These are phyloP conservation scores for Lepraria neglecta DNA, from an alignment of 495 filamentous ascomycete species.

Conservation along the genomic window DNA sequence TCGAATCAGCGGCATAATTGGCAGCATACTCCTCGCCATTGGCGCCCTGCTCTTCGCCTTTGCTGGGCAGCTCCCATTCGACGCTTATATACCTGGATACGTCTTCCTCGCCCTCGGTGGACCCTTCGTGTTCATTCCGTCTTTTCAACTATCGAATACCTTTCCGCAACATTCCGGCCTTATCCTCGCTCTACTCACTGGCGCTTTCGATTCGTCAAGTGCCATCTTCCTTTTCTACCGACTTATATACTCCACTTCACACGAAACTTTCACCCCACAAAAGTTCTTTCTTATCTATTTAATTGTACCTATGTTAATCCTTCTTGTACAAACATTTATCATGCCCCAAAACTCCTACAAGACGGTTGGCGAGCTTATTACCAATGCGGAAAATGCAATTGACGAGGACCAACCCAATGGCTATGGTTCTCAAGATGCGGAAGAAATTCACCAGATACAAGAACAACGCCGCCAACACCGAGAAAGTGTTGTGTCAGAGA, in stretches of 20 bases:
- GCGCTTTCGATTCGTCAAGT: slow-evolving; percentile 65
- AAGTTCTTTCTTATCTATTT: slow-evolving; percentile 62
- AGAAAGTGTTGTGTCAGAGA: slow-evolving; percentile 63
- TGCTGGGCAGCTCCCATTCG: slow-evolving; percentile 50
- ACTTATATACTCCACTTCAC: slow-evolving; percentile 48
- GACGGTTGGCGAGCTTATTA: slow-evolving; percentile 53
- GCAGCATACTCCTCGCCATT: slow-evolving; percentile 47
- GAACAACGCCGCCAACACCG: slow-evolving; percentile 59
- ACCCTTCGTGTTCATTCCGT: slow-evolving; percentile 64
- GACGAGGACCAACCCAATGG: slow-evolving; percentile 54
- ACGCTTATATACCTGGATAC: slow-evolving; percentile 59
- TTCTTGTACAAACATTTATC: slow-evolving; percentile 50
- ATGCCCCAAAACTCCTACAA: slow-evolving; percentile 61
- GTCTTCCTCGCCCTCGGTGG: slow-evolving; percentile 61
- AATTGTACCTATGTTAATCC: slow-evolving; percentile 50
- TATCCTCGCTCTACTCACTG: slow-evolving; percentile 62
- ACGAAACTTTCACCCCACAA: slow-evolving; percentile 46
- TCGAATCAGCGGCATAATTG: slow-evolving; percentile 51
- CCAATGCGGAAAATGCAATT: slow-evolving; percentile 54
- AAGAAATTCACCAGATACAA: slow-evolving; percentile 50
- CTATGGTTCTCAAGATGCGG: slow-evolving; percentile 31
- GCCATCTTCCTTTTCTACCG: slow-evolving; percentile 63
- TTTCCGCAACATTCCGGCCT: slow-evolving; percentile 60
- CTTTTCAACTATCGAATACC: slow-evolving; percentile 65
- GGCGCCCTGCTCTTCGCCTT: slow-evolving; percentile 55